Evolutionary conservation across 371 early-diverging fungal species (phyloP).

Genomic region (Syncephalis fuscata): DNA sequence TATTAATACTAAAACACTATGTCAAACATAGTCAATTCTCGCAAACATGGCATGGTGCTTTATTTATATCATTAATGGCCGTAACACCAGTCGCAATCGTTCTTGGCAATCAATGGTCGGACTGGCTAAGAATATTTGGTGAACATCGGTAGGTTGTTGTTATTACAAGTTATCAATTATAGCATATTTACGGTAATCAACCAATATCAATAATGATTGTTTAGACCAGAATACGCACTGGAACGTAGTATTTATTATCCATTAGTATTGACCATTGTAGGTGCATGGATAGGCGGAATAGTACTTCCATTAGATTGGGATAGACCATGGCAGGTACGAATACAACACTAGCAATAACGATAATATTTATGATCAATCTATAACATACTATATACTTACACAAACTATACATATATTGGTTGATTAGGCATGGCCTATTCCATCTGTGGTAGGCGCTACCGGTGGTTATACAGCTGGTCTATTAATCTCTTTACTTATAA

Average conservation of each 20-base stretch:
- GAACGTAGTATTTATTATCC: constrained; percentile 7
- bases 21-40: neutral
- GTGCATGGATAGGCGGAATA: constrained; percentile 22
- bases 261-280: constrained; percentile 5
- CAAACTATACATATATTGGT: neutral
- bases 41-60: neutral
- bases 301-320: constrained; percentile 26
- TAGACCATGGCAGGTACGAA: constrained; percentile 20
- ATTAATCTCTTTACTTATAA: constrained; percentile 10
- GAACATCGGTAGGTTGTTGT: neutral
- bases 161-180: neutral
- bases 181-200: neutral
- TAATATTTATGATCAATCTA: neutral
- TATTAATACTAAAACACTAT: neutral
- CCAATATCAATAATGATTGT: neutral
- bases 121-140: neutral
- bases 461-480: constrained; percentile 16
- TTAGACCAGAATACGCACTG: constrained; percentile 5
- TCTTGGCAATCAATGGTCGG: neutral
- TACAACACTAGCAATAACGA: neutral
- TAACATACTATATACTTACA: neutral
- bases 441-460: constrained; percentile 17
- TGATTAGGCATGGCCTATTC: constrained; percentile 18
- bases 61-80: neutral
- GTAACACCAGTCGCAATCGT: neutral